A percentile compares a stretch with the other conserved stretches of the same genome.
Evolutionary conservation across 495 filamentous ascomycete species (phyloP).

Genomic region (Lophium mytilinum): DNA sequence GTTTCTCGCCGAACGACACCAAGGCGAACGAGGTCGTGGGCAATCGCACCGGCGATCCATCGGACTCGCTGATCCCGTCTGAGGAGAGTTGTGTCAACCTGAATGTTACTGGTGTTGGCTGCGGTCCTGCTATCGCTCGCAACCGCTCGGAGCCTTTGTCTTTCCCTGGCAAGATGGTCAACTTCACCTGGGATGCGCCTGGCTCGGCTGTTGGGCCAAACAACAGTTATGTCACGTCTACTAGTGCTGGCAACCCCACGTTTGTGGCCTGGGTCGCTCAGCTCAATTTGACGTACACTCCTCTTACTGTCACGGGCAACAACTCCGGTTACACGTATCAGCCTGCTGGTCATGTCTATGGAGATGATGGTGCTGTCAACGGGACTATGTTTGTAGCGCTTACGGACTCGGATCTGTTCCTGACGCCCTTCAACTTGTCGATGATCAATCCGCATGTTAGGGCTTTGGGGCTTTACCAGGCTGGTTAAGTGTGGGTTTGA

Average conservation of each 20-base stretch:
- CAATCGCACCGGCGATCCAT: slow-evolving; percentile 38
- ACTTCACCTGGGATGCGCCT: slow-evolving; percentile 63
- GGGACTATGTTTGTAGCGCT: slow-evolving; percentile 73
- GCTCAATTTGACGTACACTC: slow-evolving; percentile 76
- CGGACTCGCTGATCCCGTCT: slow-evolving; percentile 35
- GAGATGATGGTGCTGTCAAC: slow-evolving; percentile 62
- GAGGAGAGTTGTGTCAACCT: slow-evolving; percentile 45
- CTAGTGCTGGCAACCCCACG: slow-evolving; percentile 46
- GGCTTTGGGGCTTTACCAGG: slow-evolving; percentile 70
- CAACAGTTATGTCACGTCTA: slow-evolving; percentile 65
- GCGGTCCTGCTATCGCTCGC: slow-evolving; percentile 54
- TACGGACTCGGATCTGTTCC: slow-evolving; percentile 57
- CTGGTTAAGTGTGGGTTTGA: slow-evolving; percentile 47
- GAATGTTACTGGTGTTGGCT: slow-evolving; percentile 45
- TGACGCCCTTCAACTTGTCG: slow-evolving; percentile 71
- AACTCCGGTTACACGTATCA: slow-evolving; percentile 61
- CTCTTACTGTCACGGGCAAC: slow-evolving; percentile 46
- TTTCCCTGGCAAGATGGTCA: slow-evolving; percentile 65
- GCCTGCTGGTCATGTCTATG: slow-evolving; percentile 53
- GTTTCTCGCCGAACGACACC: slow-evolving; percentile 44
- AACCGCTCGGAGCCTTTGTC: slow-evolving; percentile 62
- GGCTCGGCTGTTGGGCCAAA: slow-evolving; percentile 70
- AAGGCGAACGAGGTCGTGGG: slow-evolving; percentile 48
- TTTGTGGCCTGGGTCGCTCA: slow-evolving; percentile 78
- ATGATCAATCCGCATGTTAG: slow-evolving; percentile 70